Evolutionary conservation across 2,329 filamentous ascomycete genomes (phyloP), one percentile per base, ranked within the genome.

Genomic region (Dactylellina leptospora): DNA sequence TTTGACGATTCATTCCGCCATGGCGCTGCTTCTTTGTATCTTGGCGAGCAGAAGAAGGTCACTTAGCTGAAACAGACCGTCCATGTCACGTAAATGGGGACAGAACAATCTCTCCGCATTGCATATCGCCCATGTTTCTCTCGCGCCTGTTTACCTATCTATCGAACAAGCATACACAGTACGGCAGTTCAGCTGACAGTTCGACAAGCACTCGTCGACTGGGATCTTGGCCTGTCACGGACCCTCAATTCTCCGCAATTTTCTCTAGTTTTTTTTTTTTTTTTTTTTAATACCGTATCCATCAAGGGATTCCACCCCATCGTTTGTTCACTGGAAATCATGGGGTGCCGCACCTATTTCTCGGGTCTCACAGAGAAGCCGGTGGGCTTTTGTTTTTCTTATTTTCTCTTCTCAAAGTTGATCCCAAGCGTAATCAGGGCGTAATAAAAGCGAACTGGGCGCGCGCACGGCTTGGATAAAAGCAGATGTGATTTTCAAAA

Each of bases 141-240:
- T n/a, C n/a, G n/a, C n/a, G n/a, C n/a, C n/a, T n/a, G n/a, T n/a
- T n/a, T n/a, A n/a, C n/a, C n/a, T n/a, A n/a, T n/a, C n/a, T n/a
- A n/a, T n/a, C n/a, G n/a, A n/a, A n/a, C n/a, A n/a, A n/a, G n/a
- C n/a, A n/a, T n/a, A n/a, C n/a, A n/a, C n/a, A n/a, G n/a, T n/a
- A n/a, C 51, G 45, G 61, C 44, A 58, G 61, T 51, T 66, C 61
- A 68, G 62, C 62, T 68, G 62, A 68, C 62, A 59, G 28, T 22
- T 45, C 25, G 25, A 45, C 42, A 45, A 45, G 42, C 42, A 22
- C 4, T 33, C 5, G 38, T 20, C 10, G 33, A 54, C 59, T n/a
- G 4, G 28, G 27, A 18, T 48, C 20, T 13, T 13, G 28, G 13
- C n/a, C 28, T 59, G 30, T 54, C 62, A 68, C 62, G 47, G 54